Evolutionary conservation across 2,329 filamentous ascomycete species (phyloP), one percentile per base, ranked within the genome.

Genomic region (Colletotrichum theobromicola): DNA sequence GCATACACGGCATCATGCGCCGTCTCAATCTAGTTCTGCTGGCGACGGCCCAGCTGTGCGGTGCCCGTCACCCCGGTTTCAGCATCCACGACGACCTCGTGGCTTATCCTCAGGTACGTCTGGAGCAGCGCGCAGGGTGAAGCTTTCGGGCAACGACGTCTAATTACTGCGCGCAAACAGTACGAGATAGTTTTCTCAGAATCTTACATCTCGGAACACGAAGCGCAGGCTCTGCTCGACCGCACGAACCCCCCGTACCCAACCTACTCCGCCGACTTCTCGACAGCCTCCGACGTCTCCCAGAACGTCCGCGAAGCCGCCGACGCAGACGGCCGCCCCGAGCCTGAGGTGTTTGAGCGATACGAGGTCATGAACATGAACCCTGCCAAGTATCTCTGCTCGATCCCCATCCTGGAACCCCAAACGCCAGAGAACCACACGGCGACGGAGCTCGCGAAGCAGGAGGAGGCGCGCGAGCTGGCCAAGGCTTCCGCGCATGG

Each of bases 1-100:
- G 75, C 78, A 77, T 72, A 79, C 74, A 53, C 81, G 81, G 80
- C 82, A 86, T 75, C 75, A 92, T 91, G 90, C 88, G 88, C 85
- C 87, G 85, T 81, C 81, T 85, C 78, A 82, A 84, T 72, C 72
- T 90, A 67, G 77, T 85, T 16, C 78, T 90, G 61, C 80, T 90
- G 72, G 85, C 85, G 58, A 80, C 81, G 63, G 78, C 86, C 77
- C 87, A 85, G 82, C 84, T 90, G 34, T 85, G 83, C 78, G 79
- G 78, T 76, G 90, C 89, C 77, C 86, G 87, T 60, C 87, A 89
- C 60, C 86, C 85, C 9, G 85, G 87, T 69, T 98, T 98, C 86
- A 98, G 93, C 85, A 94, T 98, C 71, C 93, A 97, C 80, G 95
- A 98, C 81, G 96, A 98, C 82, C 84, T 98, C 66, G 89, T 98